phyloP scores from a whole-genome alignment of 2,329 filamentous ascomycete species.

The Xenosphaeropsis pyriputrescens region DNA sequence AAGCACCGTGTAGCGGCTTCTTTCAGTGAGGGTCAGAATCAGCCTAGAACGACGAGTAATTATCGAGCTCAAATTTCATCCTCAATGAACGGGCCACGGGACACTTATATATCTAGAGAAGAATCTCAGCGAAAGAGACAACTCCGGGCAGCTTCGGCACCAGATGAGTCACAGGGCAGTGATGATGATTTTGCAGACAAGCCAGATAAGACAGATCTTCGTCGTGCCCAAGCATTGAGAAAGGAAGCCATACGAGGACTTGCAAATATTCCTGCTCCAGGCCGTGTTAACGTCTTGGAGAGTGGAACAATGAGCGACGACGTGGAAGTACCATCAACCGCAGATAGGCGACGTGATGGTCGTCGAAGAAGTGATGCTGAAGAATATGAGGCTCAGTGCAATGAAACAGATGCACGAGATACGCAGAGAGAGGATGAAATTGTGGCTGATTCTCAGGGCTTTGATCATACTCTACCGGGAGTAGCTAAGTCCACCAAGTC shows the following conservation, averaged over 20 bases:
- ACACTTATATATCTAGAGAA: slow-evolving; percentile 12
- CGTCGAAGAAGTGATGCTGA: slow-evolving; percentile 6
- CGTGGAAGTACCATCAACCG: slow-evolving; percentile 12
- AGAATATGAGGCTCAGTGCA: slow-evolving; percentile 12
- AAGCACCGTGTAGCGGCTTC: not conserved
- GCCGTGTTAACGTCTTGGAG: slow-evolving; percentile 1
- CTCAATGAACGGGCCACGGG: slow-evolving; percentile 3
- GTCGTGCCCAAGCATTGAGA: not conserved
- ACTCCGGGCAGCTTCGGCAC: not conserved
- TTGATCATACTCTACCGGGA: not conserved
- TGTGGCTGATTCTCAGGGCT: slow-evolving; percentile 13
- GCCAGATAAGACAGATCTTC: slow-evolving; percentile 3
- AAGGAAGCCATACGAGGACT: not conserved
- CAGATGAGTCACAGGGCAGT: slow-evolving; percentile 5
- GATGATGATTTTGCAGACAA: slow-evolving; percentile 6
- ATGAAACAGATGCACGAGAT: slow-evolving; percentile 11
- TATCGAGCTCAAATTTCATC: too few relatives aligned
- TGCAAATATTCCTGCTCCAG: not conserved
- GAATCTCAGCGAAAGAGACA: slow-evolving; percentile 14
- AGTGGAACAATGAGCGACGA: slow-evolving; percentile 3
- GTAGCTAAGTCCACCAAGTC: not conserved
- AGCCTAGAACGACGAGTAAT: too few relatives aligned
- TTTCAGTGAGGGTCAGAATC: too few relatives aligned
- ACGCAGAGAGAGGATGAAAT: slow-evolving; percentile 13
- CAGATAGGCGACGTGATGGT: slow-evolving; percentile 7